Evolutionary conservation across 805 yeast genomes (phyloP), one percentile per base, ranked within the genome.

Genomic region (Saccharomyces mikatae): DNA sequence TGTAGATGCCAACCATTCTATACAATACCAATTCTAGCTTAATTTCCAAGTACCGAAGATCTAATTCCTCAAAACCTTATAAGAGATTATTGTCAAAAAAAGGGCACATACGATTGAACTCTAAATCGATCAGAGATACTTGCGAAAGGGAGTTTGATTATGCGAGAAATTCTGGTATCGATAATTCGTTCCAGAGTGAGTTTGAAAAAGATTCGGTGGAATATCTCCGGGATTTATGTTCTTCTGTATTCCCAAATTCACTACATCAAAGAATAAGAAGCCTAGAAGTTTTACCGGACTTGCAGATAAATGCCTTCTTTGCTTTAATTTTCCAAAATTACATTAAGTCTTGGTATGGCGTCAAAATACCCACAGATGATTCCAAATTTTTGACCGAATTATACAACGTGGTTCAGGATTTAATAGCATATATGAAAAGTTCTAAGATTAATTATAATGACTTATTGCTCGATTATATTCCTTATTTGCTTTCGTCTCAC

Each of bases 21-120:
- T 69, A 69, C 53, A 67, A 66, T 50, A 62, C 70, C 11, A 69
- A 61, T 47, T 67, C 71, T 11, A 62, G 59, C 21, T 53, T 66
- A 13, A 59, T 68, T 13, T 63, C 67, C 9, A 62, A 59, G 49
- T 65, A 58, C 27, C 71, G 67, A 52, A 58, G 56, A 52, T 51
- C 52, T 50, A 28, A 41, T 51, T 51, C 27, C 46, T 22, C 48
- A 51, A 52, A 30, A 44, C 44, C 21, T 17, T 36, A 36, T 17
- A 36, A 36, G 11, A 24, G 44, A 17, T 9, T 36, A 2, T 9
- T 21, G 11, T 36, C 44, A 8, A 36, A 36, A 17, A 36, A 36
- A n/a, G 44, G 24, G 13, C 44, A 36, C 17, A 17, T 13, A 10
- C 44, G 44, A 17, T 17, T 36, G 11, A 36, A 17, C 17, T 36